phyloP scores from a whole-genome alignment of 2,329 filamentous ascomycete genomes.

The Daldinia sp. region DNA sequence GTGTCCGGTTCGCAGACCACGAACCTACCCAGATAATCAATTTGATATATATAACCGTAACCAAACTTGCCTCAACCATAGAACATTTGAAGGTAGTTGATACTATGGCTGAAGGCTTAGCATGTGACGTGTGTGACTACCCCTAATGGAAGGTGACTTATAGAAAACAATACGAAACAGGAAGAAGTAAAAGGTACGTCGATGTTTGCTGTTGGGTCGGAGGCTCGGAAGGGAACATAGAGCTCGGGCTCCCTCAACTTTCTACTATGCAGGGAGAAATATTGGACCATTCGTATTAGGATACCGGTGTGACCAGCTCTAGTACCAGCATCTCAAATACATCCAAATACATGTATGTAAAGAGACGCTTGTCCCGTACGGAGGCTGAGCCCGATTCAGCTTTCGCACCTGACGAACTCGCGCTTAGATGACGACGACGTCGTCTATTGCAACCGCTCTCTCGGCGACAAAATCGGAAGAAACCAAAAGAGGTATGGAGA shows the following conservation, averaged over 20 bases:
- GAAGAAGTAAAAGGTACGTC: background rate
- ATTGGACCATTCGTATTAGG: background rate
- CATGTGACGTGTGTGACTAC: conserved; percentile 25
- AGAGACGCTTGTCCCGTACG: background rate
- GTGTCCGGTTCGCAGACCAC: background rate
- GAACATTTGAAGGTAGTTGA: background rate
- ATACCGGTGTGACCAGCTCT: background rate
- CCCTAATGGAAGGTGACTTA: conserved; percentile 23
- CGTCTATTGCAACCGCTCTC: conserved; percentile 9
- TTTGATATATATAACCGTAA: background rate
- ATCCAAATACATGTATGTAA: too few relatives aligned
- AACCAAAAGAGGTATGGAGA: conserved; percentile 29
- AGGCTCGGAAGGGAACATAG: conserved; percentile 2
- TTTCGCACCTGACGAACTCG: background rate
- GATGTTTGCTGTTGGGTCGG: conserved; percentile 14
- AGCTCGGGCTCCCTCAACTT: conserved; percentile 12
- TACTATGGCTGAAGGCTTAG: conserved; percentile 11
- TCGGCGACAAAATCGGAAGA: conserved; percentile 15
- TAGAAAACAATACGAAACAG: conserved; percentile 29
- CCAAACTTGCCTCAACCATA: background rate
- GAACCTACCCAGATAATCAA: background rate
- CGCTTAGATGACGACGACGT: conserved; percentile 24
- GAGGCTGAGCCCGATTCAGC: conserved; percentile 19
- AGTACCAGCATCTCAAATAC: background rate
- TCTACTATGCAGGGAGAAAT: conserved; percentile 12